Percentiles rank a stretch among this genome's conserved stretches.
phyloP scores from a whole-genome alignment of 352 stramenopile species.

The Globisporangium sylvaticum region DNA sequence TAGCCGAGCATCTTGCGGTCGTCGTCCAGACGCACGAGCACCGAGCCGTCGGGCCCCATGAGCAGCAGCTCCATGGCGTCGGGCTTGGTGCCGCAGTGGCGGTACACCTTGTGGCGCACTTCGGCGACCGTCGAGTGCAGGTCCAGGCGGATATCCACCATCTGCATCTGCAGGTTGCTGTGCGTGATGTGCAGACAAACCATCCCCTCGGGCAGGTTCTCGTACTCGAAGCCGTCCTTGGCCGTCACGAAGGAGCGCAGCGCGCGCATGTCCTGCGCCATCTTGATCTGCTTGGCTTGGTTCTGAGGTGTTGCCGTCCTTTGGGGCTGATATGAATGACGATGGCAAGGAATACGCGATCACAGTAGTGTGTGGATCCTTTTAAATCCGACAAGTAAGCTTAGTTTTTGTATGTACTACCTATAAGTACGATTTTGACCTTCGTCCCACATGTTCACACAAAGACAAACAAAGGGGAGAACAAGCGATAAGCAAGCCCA shows the following conservation, averaged over 20 bases:
- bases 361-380: not conserved
- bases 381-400: conserved; percentile 22
- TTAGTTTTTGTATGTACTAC: not conserved
- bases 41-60: conserved; percentile 45
- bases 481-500: not conserved
- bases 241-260: conserved; percentile 80
- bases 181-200: conserved; percentile 96
- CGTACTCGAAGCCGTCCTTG: conserved; percentile 86
- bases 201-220: conserved; percentile 80
- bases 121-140: conserved; percentile 87
- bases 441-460: not conserved
- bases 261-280: conserved; percentile 69
- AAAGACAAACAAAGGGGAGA: conserved; percentile 2
- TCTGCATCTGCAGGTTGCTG: conserved; percentile 95
- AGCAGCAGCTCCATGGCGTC: conserved; percentile 85
- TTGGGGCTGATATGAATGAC: not conserved
- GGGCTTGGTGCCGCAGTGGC: conserved; percentile 93
- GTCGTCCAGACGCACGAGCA: conserved; percentile 57
- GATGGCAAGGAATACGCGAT: not conserved
- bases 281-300: conserved; percentile 17
- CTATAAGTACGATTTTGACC: conserved; percentile 3
- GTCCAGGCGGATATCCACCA: conserved; percentile 97
- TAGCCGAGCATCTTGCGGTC: conserved; percentile 88
- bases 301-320: not conserved
- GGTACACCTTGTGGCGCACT: conserved; percentile 92